Evolutionary conservation across 345 rosid species (phyloP), one percentile per base, ranked within the genome.

Genomic region (Fremontodendron californicum): DNA sequence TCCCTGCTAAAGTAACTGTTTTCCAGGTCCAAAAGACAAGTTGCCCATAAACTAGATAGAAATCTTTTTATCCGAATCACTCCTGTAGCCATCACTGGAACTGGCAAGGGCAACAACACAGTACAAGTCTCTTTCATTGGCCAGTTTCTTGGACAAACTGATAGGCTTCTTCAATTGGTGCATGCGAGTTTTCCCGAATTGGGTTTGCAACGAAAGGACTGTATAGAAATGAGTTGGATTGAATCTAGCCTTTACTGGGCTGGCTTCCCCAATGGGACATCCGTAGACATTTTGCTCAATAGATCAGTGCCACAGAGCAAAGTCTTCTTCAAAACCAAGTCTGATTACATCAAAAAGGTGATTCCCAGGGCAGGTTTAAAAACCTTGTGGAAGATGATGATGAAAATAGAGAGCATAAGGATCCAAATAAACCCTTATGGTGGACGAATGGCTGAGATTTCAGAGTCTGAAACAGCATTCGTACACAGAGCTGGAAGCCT

Each of bases 161-260:
- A n/a, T n/a, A n/a, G n/a, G n/a, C n/a, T n/a, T n/a, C n/a, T n/a
- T n/a, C n/a, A n/a, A n/a, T n/a, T 29, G 10, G 15, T 84, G 79
- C 75, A 79, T 7, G 83, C 84, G 35, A 83, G 43, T 42, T 89
- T 93, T 1, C 90, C 92, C 1, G 81, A 84, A 3, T 48, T 93
- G 12, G 89, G 87, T 11, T 78, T 92, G 43, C 43, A 65, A 73
- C 76, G 71, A 69, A 58, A 43, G 19, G 88, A 91, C 23, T 88
- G 91, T 74, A 81, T 7, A 3, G 94, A 88, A 66, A 81, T 82
- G 85, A 90, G 87, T 35, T 93, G 96, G 97, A 66, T 76, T 15
- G 46, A 64, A 21, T 48, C 72, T 7, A 9, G 75, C n/a, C 73
- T 77, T 16, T 67, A 67, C 43, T 79, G 78, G 81, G 31, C 83